Evolutionary conservation across 2,329 filamentous ascomycete species (phyloP), one percentile per base, ranked within the genome.

Genomic region (Pseudocercospora musae): DNA sequence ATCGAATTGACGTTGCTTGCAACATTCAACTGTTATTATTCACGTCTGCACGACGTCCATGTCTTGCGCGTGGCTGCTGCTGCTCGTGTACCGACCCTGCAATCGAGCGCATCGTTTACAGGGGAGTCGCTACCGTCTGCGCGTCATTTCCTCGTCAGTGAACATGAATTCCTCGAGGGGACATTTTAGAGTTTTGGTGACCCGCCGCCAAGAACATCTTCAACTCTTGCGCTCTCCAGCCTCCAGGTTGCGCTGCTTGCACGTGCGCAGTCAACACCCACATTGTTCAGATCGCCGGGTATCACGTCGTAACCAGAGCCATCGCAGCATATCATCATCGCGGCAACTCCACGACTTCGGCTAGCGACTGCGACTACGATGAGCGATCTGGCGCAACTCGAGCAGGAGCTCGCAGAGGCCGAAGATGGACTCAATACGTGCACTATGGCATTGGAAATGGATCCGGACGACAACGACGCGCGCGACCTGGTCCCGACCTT

Each of bases 401-500:
- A 88, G 71, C 82, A 85, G 59, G 89, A 90, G 68, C 85, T 96
- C 61, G 87, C 89, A 76, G 87, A 90, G 76, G 60, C 62, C 21
- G 61, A 72, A 50, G 68, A 73, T 56, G 67, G 70, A 25, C 65
- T 74, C 55, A 62, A 66, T 31, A 66, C 66, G 18, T 68, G 69
- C 64, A 62, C 68, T 29, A 66, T 69, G 52, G 66, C 71, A 9
- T 60, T 73, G 49, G 64, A 63, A 11, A 58, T 71, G 42, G 91
- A 95, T 72, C 88, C 92, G 66, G 88, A 89, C 62, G 94, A 92
- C 77, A 81, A 81, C 71, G 92, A 94, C 77, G 87, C 96, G 72
- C 84, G 88, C 72, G 85, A 84, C 73, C 85, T 96, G 75, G 88
- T 89, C 78, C 81, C 85, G 75, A 92, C 96, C 82, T 86, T 96